These are phyloP conservation scores for Russula ochroleuca DNA, from an alignment of 768 basidiomycete genomes.

Conservation along the genomic window DNA sequence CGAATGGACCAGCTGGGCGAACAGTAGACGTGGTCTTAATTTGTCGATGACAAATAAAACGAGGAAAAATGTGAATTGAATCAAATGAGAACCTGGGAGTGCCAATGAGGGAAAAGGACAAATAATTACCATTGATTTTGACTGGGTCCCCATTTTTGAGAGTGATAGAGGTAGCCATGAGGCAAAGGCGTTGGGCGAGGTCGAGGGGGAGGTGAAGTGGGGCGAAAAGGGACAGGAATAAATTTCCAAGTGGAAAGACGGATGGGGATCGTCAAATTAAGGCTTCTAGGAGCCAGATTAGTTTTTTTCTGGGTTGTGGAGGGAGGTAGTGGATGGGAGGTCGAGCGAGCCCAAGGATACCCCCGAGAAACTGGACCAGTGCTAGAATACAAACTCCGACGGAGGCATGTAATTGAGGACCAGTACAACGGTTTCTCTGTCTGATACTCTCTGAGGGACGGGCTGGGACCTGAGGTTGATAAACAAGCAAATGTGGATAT, in stretches of 20 bases:
- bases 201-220: slow-evolving; percentile 25
- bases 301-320: slow-evolving; percentile 15
- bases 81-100: slow-evolving; percentile 33
- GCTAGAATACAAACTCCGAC: slow-evolving; percentile 29
- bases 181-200: slow-evolving; percentile 32
- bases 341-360: slow-evolving; percentile 17
- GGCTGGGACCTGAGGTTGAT: not conserved
- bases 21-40: slow-evolving; percentile 91
- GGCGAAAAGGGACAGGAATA: slow-evolving; percentile 15
- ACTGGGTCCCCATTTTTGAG: slow-evolving; percentile 83
- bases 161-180: slow-evolving; percentile 46
- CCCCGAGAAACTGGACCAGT: slow-evolving; percentile 20
- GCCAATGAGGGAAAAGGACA: slow-evolving; percentile 20
- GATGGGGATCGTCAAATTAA: slow-evolving; percentile 1
- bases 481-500: not conserved
- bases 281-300: not conserved
- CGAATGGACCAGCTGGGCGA: slow-evolving; percentile 89
- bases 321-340: slow-evolving; percentile 15
- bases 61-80: slow-evolving; percentile 13
- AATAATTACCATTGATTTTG: slow-evolving; percentile 74
- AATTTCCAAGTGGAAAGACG: slow-evolving; percentile 6
- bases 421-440: not conserved
- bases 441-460: not conserved
- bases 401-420: slow-evolving; percentile 15
- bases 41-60: slow-evolving; percentile 20